Evolutionary conservation across 768 basidiomycete species (phyloP).

Genomic region (Hygrocybe punicea): DNA sequence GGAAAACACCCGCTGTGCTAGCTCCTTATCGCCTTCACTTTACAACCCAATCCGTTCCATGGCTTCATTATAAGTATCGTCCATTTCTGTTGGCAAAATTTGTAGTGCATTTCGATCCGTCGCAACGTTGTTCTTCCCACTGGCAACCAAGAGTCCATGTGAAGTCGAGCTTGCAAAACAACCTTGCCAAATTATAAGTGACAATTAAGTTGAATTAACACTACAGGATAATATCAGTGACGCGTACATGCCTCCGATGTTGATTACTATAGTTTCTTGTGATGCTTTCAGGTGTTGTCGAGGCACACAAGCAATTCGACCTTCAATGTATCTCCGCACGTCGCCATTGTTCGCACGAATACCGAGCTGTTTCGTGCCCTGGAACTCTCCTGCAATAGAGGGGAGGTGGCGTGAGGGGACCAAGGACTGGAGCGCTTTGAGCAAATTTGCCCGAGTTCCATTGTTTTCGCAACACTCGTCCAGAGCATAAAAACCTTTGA

Average conservation of each 20-base stretch:
- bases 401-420: background rate
- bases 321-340: slow-evolving; percentile 2
- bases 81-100: slow-evolving; percentile 2
- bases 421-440: background rate
- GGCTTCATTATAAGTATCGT: slow-evolving; percentile 3
- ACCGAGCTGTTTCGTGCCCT: background rate
- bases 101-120: background rate
- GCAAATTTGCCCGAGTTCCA: background rate
- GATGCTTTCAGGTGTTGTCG: background rate
- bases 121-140: background rate
- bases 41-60: slow-evolving; percentile 10
- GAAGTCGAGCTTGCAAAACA: slow-evolving; percentile 9
- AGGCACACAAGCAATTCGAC: background rate
- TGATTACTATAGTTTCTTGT: background rate
- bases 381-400: background rate
- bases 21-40: background rate
- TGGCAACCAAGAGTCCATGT: slow-evolving; percentile 4
- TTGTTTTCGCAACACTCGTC: slow-evolving; percentile 1
- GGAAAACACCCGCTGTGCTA: background rate
- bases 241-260: background rate
- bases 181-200: slow-evolving; percentile 3
- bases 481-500: background rate
- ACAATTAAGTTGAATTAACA: too few relatives aligned
- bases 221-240: background rate
- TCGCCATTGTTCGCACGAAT: slow-evolving; percentile 2